Evolutionary conservation across 345 rosid genomes (phyloP).

Genomic region (Alliaria petiolata): DNA sequence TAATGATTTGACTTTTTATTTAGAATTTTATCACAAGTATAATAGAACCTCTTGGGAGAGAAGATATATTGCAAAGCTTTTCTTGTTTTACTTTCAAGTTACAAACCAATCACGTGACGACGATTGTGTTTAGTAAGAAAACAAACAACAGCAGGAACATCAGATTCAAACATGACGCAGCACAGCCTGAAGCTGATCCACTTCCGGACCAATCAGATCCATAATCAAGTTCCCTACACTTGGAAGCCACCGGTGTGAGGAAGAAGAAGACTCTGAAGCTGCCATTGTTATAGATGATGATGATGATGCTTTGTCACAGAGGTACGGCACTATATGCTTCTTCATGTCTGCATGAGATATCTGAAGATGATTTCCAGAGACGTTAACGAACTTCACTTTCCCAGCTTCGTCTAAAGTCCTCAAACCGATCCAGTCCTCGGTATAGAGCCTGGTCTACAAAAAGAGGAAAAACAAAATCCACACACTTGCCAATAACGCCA

Average conservation of each 20-base stretch:
- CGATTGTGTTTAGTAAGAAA: slow-evolving; percentile 6
- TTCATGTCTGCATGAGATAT: slow-evolving; percentile 54
- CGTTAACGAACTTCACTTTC: slow-evolving; percentile 55
- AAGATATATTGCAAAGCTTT: background rate
- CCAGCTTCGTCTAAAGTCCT: slow-evolving; percentile 66
- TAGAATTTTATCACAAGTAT: too few relatives aligned
- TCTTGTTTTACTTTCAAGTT: background rate
- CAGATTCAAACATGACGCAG: slow-evolving; percentile 16
- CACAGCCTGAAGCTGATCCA: slow-evolving; percentile 31
- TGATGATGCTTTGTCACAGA: slow-evolving; percentile 37
- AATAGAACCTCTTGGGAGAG: too few relatives aligned
- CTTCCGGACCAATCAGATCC: slow-evolving; percentile 25
- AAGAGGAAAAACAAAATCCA: background rate
- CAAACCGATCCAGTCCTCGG: slow-evolving; percentile 75
- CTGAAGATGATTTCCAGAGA: slow-evolving; percentile 60
- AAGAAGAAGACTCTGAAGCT: slow-evolving; percentile 18
- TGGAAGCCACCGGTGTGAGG: slow-evolving; percentile 33
- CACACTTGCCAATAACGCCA: background rate
- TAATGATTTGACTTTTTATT: too few relatives aligned
- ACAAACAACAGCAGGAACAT: slow-evolving; percentile 12
- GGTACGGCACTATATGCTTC: slow-evolving; percentile 59
- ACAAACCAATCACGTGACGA: background rate
- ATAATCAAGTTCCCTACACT: slow-evolving; percentile 28
- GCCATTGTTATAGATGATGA: background rate
- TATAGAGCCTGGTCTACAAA: slow-evolving; percentile 54